phyloP scores from a whole-genome alignment of 805 yeast species.

The Lipomyces spencermartinsiae region DNA sequence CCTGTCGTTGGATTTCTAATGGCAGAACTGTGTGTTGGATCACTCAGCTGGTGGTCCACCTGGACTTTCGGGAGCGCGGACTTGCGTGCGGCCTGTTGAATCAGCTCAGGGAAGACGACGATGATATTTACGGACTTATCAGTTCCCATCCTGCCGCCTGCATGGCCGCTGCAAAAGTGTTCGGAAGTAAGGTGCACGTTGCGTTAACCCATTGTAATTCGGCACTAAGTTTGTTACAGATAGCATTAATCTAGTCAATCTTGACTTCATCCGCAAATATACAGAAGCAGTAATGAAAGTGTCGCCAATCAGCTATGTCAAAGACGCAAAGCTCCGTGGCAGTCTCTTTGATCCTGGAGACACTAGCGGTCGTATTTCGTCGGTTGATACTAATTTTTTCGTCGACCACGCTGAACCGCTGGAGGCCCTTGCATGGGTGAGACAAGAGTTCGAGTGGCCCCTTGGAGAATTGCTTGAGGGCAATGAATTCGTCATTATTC shows the following conservation, averaged over 20 bases:
- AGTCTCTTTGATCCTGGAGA: constrained; percentile 7
- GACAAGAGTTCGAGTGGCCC: constrained; percentile 9
- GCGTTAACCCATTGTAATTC: constrained; percentile 4
- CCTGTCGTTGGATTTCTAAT: constrained; percentile 7
- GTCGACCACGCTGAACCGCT: constrained; percentile 10
- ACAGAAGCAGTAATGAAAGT: neutral
- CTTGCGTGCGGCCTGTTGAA: neutral
- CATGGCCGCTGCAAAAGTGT: constrained; percentile 10
- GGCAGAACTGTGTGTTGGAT: constrained; percentile 6
- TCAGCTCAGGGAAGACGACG: neutral
- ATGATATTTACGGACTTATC: neutral
- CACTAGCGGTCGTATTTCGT: constrained; percentile 8
- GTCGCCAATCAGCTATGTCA: constrained; percentile 4
- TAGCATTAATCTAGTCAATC: neutral
- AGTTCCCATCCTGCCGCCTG: constrained; percentile 11
- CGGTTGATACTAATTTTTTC: constrained; percentile 6
- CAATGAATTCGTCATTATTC: constrained; percentile 6
- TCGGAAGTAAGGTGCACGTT: constrained; percentile 2
- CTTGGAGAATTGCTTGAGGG: constrained; percentile 7
- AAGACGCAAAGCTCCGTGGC: constrained; percentile 9
- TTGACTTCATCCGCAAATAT: constrained; percentile 3
- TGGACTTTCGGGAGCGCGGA: neutral
- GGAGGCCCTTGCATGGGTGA: constrained; percentile 9
- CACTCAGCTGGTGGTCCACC: constrained; percentile 8
- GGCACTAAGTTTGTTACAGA: constrained; percentile 8